A percentile compares a stretch with the other conserved stretches of the same genome.
Conservation (phyloP, 2,329 filamentous ascomycete genomes). For the Trichophyton rubrum region DNA sequence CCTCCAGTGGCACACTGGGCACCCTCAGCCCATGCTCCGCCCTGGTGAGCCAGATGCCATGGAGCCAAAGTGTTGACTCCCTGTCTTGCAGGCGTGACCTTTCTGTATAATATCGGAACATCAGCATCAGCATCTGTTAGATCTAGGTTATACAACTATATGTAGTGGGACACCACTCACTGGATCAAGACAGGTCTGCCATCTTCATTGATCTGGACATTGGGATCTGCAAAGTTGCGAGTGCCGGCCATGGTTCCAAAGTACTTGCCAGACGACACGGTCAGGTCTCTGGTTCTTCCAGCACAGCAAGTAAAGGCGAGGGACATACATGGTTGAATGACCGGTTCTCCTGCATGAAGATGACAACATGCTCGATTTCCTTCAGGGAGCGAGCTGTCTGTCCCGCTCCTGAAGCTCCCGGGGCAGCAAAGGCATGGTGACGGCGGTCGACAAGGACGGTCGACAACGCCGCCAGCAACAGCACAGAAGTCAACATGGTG, state of each 20-base stretch:
- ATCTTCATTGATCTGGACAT: slow-evolving; percentile 39
- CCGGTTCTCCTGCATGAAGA: slow-evolving; percentile 45
- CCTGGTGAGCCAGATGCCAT: slow-evolving; percentile 45
- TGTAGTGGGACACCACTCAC: slow-evolving; percentile 21
- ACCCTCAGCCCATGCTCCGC: slow-evolving; percentile 38
- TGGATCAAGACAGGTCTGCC: slow-evolving; percentile 38
- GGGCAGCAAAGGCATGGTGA: not conserved
- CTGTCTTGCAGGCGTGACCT: slow-evolving; percentile 31
- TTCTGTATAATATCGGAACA: slow-evolving; percentile 15
- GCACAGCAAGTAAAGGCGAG: not conserved
- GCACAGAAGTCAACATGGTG: slow-evolving; percentile 2
- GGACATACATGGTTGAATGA: slow-evolving; percentile 27
- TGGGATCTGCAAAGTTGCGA: slow-evolving; percentile 45
- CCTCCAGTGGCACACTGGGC: slow-evolving; percentile 45
- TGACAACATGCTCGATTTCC: slow-evolving; percentile 45
- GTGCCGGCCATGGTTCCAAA: slow-evolving; percentile 46
- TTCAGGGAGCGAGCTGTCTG: slow-evolving; percentile 31
- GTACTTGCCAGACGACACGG: slow-evolving; percentile 28
- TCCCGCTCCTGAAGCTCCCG: not conserved
- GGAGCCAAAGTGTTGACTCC: slow-evolving; percentile 37
- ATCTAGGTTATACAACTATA: not conserved
- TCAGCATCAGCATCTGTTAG: too few relatives aligned
- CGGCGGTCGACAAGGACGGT: slow-evolving; percentile 8
- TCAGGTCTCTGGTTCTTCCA: not conserved
- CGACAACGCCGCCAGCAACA: slow-evolving; percentile 2